phyloP scores from a whole-genome alignment of 1,284 basidiomycete species.

The Xerocomus amazonicus region DNA sequence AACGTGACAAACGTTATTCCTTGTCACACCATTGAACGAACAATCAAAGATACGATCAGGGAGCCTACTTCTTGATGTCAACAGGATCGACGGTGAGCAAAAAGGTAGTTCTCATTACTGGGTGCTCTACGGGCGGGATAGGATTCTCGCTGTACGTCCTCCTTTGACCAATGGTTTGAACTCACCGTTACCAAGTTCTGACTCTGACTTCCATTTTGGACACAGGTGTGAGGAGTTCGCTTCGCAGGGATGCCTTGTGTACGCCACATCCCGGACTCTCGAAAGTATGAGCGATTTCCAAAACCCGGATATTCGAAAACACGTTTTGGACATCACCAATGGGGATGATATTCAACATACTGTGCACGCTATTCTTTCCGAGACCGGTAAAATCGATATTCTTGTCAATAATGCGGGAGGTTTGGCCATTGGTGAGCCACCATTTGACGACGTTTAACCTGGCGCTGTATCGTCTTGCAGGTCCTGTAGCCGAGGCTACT shows the following conservation, averaged over 20 bases:
- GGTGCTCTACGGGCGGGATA: conserved; percentile 68
- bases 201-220: background rate
- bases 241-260: conserved; percentile 54
- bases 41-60: too few species aligned
- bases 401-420: conserved; percentile 67
- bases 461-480: conserved; percentile 29
- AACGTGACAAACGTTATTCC: too few species aligned
- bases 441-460: background rate
- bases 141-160: conserved; percentile 57
- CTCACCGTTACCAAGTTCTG: too few species aligned
- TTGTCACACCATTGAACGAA: too few species aligned
- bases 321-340: conserved; percentile 51
- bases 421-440: conserved; percentile 36
- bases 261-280: conserved; percentile 58
- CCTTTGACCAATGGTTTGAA: too few species aligned
- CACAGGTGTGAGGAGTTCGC: conserved; percentile 58
- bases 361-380: conserved; percentile 42
- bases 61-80: conserved; percentile 6
- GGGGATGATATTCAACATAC: conserved; percentile 46
- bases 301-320: conserved; percentile 39
- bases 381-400: conserved; percentile 56
- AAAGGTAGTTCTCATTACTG: conserved; percentile 61
- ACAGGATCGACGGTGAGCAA: background rate
- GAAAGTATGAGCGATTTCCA: conserved; percentile 50
- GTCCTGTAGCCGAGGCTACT: conserved; percentile 59